These are phyloP conservation scores for Dactylellina parvicollis DNA, from an alignment of 2,329 filamentous ascomycete genomes.

Conservation along the genomic window DNA sequence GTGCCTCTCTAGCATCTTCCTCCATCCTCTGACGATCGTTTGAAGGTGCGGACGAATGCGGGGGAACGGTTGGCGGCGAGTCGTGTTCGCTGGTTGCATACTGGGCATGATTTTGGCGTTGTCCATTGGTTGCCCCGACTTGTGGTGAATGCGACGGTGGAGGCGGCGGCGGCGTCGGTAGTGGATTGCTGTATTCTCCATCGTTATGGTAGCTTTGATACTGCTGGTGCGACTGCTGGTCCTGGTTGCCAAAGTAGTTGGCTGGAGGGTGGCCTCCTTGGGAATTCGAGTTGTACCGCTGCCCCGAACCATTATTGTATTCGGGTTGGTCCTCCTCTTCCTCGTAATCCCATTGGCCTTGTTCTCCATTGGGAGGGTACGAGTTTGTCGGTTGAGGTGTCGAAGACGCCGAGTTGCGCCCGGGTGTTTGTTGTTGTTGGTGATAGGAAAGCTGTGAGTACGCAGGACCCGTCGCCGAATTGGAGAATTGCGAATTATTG, in stretches of 20 bases:
- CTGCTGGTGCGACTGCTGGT: constrained; percentile 21
- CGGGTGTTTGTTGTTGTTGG: constrained; percentile 10
- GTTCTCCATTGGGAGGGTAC: constrained; percentile 32
- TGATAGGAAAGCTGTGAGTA: constrained; percentile 44
- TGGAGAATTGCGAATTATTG: constrained; percentile 22
- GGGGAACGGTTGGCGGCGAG: constrained; percentile 29
- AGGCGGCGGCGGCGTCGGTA: constrained; percentile 58
- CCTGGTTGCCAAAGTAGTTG: constrained; percentile 41
- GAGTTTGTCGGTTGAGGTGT: constrained; percentile 1
- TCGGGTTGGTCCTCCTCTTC: constrained; percentile 36
- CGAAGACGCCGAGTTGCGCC: constrained; percentile 4
- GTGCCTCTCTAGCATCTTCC: constrained; percentile 40
- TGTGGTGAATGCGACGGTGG: constrained; percentile 59
- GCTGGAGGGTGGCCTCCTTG: constrained; percentile 19
- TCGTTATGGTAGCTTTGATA: constrained; percentile 41
- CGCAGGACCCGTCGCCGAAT: constrained; percentile 8
- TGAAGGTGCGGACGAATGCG: constrained; percentile 17
- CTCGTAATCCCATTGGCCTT: constrained; percentile 41
- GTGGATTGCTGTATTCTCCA: constrained; percentile 52
- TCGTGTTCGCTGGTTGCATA: constrained; percentile 24
- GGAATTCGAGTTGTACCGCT: constrained; percentile 37
- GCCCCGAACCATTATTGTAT: constrained; percentile 18
- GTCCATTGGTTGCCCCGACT: constrained; percentile 25
- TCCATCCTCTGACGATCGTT: constrained; percentile 38
- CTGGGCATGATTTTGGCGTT: constrained; percentile 12